phyloP scores from a whole-genome alignment of 2,329 filamentous ascomycete species.

The Talaromyces funiculosus region DNA sequence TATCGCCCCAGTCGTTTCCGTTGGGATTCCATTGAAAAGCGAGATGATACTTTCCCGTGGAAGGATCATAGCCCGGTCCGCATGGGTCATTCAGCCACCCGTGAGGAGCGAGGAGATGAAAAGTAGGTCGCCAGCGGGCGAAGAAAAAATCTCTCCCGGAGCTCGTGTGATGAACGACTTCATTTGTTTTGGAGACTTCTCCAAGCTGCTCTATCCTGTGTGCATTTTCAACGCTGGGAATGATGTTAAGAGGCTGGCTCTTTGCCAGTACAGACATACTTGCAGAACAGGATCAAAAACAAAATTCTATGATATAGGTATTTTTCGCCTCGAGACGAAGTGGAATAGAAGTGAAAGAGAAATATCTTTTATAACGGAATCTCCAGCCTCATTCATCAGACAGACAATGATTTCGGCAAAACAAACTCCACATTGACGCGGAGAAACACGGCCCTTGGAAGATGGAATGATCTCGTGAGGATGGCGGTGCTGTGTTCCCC shows the following conservation, averaged over 20 bases:
- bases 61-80: constrained; percentile 36
- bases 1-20: constrained; percentile 39
- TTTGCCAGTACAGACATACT: background rate
- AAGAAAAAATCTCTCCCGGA: background rate
- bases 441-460: background rate
- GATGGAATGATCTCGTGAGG: background rate
- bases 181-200: background rate
- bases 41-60: constrained; percentile 37
- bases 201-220: background rate
- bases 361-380: background rate
- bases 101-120: constrained; percentile 32
- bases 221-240: background rate
- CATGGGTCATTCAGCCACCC: constrained; percentile 45
- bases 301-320: background rate
- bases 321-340: background rate
- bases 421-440: background rate
- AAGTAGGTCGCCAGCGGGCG: constrained; percentile 24
- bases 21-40: constrained; percentile 42
- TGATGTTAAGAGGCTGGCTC: background rate
- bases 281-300: background rate
- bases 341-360: background rate
- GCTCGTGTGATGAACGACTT: background rate
- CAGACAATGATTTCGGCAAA: background rate
- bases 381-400: no score
- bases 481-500: no score